Conservation (phyloP, 768 basidiomycete genomes). For the Lentinula edodes region DNA sequence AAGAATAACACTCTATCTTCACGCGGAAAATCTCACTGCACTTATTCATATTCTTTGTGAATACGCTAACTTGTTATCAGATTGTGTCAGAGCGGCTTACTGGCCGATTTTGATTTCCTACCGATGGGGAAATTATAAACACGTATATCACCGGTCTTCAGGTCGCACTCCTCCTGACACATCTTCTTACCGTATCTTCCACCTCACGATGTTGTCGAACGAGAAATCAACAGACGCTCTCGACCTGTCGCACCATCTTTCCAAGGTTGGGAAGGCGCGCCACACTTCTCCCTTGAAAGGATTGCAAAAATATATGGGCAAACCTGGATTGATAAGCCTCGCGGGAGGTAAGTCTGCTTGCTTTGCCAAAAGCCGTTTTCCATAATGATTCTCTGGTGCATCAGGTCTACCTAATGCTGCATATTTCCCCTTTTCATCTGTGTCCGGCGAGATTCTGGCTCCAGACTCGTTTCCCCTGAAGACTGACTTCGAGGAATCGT, state of each 20-base stretch:
- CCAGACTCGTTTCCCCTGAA: slow-evolving; percentile 44
- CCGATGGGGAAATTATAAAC: neutral
- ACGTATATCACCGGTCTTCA: neutral
- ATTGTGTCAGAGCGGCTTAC: neutral
- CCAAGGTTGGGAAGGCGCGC: slow-evolving; percentile 44
- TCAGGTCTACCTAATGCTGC: slow-evolving; percentile 60
- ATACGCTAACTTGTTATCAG: neutral
- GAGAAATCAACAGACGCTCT: slow-evolving; percentile 42
- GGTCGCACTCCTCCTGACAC: neutral
- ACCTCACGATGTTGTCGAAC: slow-evolving; percentile 16
- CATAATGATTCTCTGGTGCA: neutral
- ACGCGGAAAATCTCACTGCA: neutral
- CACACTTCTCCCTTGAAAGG: slow-evolving; percentile 57
- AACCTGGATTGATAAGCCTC: slow-evolving; percentile 50
- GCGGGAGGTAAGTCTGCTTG: slow-evolving; percentile 53
- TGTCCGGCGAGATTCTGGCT: slow-evolving; percentile 50
- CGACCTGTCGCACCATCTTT: slow-evolving; percentile 72
- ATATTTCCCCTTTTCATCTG: slow-evolving; percentile 63
- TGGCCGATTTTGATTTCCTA: neutral
- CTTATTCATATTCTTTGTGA: neutral
- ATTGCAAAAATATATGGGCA: slow-evolving; percentile 52
- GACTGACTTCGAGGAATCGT: slow-evolving; percentile 17
- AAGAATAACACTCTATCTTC: too few species aligned
- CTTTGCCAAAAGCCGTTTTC: neutral
- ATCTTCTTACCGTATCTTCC: neutral